phyloP scores from a whole-genome alignment of 2,329 filamentous ascomycete species.

The Penicillium sp. region DNA sequence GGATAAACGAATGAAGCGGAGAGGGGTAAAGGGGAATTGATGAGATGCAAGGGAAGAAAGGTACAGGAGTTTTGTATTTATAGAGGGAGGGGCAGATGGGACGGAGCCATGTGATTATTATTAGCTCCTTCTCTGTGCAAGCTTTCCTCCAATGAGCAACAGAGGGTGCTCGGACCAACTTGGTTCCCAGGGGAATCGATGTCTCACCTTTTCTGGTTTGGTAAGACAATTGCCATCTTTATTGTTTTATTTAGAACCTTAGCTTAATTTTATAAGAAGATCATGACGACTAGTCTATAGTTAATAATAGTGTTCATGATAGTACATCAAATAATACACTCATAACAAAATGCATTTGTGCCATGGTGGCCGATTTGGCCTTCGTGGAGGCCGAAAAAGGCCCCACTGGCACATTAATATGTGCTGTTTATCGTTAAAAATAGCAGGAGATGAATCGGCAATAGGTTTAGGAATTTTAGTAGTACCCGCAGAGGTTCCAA shows the following conservation, averaged over 20 bases:
- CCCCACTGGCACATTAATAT: too few species aligned
- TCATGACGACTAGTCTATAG: not conserved
- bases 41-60: not conserved
- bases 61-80: slow-evolving; percentile 22
- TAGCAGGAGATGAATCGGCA: too few species aligned
- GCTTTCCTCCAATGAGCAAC: slow-evolving; percentile 6
- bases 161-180: slow-evolving; percentile 4
- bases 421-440: too few species aligned
- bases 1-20: not conserved
- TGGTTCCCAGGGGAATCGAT: slow-evolving; percentile 15
- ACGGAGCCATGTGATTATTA: slow-evolving; percentile 20
- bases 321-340: not conserved
- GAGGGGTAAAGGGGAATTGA: slow-evolving; percentile 1
- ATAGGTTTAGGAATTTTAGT: too few species aligned
- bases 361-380: too few species aligned
- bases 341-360: too few species aligned
- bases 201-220: slow-evolving; percentile 14
- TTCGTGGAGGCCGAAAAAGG: too few species aligned
- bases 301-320: not conserved
- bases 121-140: slow-evolving; percentile 16
- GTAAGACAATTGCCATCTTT: not conserved
- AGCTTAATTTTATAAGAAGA: too few species aligned
- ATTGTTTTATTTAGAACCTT: not conserved
- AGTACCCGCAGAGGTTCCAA: too few species aligned
- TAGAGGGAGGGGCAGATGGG: slow-evolving; percentile 17